Conservation (phyloP, 2,329 filamentous ascomycete genomes). For the Fusarium mundagurra region DNA sequence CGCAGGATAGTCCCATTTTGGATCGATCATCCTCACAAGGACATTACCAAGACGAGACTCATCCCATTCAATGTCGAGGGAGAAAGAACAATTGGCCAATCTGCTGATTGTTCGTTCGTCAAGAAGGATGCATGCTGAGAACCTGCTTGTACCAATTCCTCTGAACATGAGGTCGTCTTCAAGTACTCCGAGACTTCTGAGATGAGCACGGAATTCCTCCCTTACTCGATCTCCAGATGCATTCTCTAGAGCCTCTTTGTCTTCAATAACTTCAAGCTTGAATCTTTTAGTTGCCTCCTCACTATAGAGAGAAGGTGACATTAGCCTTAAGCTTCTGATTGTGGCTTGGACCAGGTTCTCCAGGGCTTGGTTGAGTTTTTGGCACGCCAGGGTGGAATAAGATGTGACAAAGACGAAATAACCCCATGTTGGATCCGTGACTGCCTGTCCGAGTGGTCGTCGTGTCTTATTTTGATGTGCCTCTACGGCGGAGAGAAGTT, state of each 20-base stretch:
- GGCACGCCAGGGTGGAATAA: background rate
- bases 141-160: conserved; percentile 7
- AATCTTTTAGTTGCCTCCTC: conserved; percentile 23
- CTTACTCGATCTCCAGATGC: conserved; percentile 29
- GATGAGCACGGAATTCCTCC: conserved; percentile 25
- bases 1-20: conserved; percentile 23
- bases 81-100: background rate
- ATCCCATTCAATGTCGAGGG: conserved; percentile 2
- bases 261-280: conserved; percentile 14
- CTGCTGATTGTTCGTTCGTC: background rate
- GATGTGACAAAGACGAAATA: conserved; percentile 23
- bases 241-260: conserved; percentile 11
- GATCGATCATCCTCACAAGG: conserved; percentile 10
- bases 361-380: conserved; percentile 3
- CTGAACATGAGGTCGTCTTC: conserved; percentile 19
- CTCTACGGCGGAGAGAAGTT: conserved; percentile 15
- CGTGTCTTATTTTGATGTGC: background rate
- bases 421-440: conserved; percentile 27
- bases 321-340: background rate
- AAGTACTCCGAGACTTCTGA: conserved; percentile 5
- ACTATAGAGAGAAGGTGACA: conserved; percentile 13
- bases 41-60: background rate
- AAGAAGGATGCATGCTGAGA: conserved; percentile 11
- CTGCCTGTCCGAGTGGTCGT: background rate
- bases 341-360: background rate